A percentile compares a stretch with the other conserved stretches of the same genome.
Evolutionary conservation across 2,329 filamentous ascomycete species (phyloP).

Genomic region (Penicillium vulpinum): DNA sequence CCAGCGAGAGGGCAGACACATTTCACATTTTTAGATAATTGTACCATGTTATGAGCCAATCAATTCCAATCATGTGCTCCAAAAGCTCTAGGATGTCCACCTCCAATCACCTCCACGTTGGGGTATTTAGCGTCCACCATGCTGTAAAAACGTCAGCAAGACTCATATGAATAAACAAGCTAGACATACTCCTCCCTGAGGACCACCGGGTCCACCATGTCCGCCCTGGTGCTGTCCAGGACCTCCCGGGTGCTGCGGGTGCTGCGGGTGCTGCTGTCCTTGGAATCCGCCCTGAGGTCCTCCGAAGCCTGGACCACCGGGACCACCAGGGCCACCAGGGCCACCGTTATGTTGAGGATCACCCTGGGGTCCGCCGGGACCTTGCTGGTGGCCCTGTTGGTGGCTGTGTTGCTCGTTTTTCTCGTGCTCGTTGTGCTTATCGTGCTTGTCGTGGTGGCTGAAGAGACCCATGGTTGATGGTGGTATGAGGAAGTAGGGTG

Average conservation of each 20-base stretch:
- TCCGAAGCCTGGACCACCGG: background rate
- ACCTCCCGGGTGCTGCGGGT: too few species aligned
- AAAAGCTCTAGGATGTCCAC: too few species aligned
- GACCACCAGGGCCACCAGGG: background rate
- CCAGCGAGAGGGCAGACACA: background rate
- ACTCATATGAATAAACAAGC: background rate
- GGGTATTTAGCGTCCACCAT: background rate
- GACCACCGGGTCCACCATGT: background rate
- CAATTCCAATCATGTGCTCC: background rate
- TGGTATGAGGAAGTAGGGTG: background rate
- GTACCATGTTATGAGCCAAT: background rate
- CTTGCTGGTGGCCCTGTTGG: background rate
- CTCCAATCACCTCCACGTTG: background rate
- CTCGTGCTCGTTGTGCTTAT: background rate
- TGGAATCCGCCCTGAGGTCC: background rate
- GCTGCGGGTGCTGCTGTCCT: background rate
- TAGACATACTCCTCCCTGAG: background rate
- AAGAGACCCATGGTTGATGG: slow-evolving; percentile 1
- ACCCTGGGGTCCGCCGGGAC: background rate
- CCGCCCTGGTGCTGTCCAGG: background rate
- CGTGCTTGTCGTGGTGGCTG: slow-evolving; percentile 1
- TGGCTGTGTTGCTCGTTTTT: background rate
- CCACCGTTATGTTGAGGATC: background rate
- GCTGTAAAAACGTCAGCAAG: background rate
- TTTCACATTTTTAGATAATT: background rate